Percentiles rank a stretch among this genome's conserved stretches.
These are phyloP conservation scores for Trypanosoma cruzi DNA, from an alignment of 208 protist genomes.

Conservation along the genomic window DNA sequence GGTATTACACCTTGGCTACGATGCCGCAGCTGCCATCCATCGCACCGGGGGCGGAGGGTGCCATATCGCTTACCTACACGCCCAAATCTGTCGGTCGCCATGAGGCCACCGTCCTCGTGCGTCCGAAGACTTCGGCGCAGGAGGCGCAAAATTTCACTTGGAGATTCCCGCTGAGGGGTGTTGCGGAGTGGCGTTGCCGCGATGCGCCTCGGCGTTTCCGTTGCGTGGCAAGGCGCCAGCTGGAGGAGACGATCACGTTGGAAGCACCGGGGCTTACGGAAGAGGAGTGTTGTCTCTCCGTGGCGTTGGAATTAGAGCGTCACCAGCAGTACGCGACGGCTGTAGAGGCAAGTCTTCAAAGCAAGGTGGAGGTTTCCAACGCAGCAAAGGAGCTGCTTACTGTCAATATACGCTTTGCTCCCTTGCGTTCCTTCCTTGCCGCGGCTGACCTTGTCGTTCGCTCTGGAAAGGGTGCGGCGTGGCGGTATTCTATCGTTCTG, in stretches of 20 bases:
- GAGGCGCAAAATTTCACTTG: constrained; percentile 57
- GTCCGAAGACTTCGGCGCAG: constrained; percentile 24
- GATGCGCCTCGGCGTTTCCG: constrained; percentile 49
- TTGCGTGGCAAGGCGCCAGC: constrained; percentile 58
- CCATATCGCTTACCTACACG: constrained; percentile 63
- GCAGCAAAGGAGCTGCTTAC: constrained; percentile 40
- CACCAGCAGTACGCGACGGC: constrained; percentile 49
- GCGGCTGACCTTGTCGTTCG: constrained; percentile 69
- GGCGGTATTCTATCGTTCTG: constrained; percentile 82
- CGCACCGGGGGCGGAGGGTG: constrained; percentile 39
- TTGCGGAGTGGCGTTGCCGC: constrained; percentile 71
- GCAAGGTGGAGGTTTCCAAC: constrained; percentile 31
- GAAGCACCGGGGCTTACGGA: constrained; percentile 45
- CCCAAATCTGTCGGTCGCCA: constrained; percentile 69
- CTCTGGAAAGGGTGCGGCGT: constrained; percentile 57
- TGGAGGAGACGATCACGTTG: constrained; percentile 50
- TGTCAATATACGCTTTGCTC: constrained; percentile 62
- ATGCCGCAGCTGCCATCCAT: constrained; percentile 27
- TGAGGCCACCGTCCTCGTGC: constrained; percentile 57
- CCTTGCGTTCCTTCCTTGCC: constrained; percentile 78
- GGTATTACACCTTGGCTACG: constrained; percentile 40
- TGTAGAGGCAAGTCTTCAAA: constrained; percentile 38
- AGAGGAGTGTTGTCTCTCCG: constrained; percentile 25
- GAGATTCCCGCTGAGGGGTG: constrained; percentile 78
- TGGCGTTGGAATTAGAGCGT: constrained; percentile 48